phyloP scores from a whole-genome alignment of 164 flowering plant genomes.

The Echeveria elegans region DNA sequence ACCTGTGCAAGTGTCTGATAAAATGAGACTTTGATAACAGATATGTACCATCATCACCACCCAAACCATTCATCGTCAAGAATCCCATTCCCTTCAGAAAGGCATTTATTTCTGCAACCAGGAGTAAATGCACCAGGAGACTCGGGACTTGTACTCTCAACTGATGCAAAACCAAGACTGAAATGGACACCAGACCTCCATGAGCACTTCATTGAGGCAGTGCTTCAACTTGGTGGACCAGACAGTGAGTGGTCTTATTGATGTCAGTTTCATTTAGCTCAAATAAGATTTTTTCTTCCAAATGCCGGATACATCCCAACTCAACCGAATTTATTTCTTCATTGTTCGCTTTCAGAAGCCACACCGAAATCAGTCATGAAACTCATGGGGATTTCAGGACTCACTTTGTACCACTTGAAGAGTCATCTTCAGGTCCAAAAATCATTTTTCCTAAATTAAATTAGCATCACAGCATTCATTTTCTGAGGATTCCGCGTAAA shows the following conservation, averaged over 20 bases:
- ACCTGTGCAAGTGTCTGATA: not conserved
- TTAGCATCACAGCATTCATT: not conserved
- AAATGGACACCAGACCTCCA: constrained; percentile 97
- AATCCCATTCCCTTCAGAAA: constrained; percentile 46
- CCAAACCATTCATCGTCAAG: constrained; percentile 45
- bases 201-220: constrained; percentile 82
- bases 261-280: constrained; percentile 4
- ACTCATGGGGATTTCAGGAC: constrained; percentile 95
- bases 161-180: constrained; percentile 92
- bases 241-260: constrained; percentile 58
- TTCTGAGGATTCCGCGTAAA: not conserved
- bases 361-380: constrained; percentile 93
- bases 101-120: constrained; percentile 54
- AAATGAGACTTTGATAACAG: constrained; percentile 14
- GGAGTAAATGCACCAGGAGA: constrained; percentile 59
- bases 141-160: constrained; percentile 89
- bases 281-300: not conserved
- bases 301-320: not conserved
- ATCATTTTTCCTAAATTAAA: not conserved
- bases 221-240: constrained; percentile 90
- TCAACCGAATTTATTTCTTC: constrained; percentile 11
- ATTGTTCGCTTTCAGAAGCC: constrained; percentile 57
- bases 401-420: constrained; percentile 88
- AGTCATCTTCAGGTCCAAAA: constrained; percentile 85
- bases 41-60: constrained; percentile 54